Percentiles rank a stretch among this genome's conserved stretches.
phyloP scores from a whole-genome alignment of 306 rosid genomes.

The Fagus crenata region DNA sequence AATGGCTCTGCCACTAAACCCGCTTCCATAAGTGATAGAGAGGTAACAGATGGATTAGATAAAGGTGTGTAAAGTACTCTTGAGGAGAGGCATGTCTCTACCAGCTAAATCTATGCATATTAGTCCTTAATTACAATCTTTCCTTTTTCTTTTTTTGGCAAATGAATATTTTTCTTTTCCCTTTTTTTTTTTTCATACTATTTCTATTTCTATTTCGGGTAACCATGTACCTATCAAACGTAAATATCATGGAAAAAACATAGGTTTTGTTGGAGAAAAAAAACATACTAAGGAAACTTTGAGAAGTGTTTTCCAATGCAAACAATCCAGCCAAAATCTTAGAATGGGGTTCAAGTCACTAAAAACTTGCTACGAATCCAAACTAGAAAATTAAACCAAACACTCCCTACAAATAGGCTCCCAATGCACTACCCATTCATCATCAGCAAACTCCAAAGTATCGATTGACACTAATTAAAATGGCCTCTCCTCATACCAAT shows the following conservation, averaged over 20 bases:
- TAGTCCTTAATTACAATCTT: too few relatives aligned
- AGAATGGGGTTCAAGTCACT: conserved; percentile 62
- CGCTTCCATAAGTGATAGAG: too few relatives aligned
- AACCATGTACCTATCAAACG: background rate
- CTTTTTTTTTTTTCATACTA: background rate
- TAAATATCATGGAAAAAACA: conserved; percentile 10
- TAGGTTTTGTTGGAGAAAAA: background rate
- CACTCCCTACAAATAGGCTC: conserved; percentile 32
- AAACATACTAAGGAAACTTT: conserved; percentile 4
- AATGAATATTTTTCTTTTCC: background rate
- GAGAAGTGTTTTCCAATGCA: conserved; percentile 70
- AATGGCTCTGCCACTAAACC: too few relatives aligned
- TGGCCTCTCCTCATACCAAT: conserved; percentile 45
- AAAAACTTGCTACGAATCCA: conserved; percentile 15
- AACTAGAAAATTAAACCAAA: conserved; percentile 21
- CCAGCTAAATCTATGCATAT: too few relatives aligned
- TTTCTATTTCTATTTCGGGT: background rate
- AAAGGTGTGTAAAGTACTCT: too few relatives aligned
- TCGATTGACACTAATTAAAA: conserved; percentile 12
- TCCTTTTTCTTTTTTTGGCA: too few relatives aligned
- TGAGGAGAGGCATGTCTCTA: too few relatives aligned
- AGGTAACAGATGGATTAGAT: too few relatives aligned
- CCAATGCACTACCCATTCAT: conserved; percentile 5
- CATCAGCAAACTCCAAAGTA: conserved; percentile 14
- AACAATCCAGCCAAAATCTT: conserved; percentile 54